Conservation (phyloP, 805 yeast species). For the Ogataea nonfermentans region DNA sequence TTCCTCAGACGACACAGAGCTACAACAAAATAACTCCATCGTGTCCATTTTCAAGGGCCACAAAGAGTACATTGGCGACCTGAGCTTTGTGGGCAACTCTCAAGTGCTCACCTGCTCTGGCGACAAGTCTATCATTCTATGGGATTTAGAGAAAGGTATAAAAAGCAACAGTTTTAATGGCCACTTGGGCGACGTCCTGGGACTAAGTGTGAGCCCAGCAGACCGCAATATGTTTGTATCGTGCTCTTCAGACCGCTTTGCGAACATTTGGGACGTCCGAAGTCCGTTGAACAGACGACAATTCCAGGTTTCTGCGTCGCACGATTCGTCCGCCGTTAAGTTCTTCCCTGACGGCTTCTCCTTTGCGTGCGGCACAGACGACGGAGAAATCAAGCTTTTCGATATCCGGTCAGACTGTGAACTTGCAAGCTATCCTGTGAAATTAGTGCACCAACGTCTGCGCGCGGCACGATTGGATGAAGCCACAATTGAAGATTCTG, state of each 20-base stretch:
- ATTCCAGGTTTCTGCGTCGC: slow-evolving; percentile 49
- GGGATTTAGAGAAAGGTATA: slow-evolving; percentile 72
- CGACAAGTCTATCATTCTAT: slow-evolving; percentile 72
- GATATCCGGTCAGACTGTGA: slow-evolving; percentile 79
- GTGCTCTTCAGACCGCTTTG: slow-evolving; percentile 68
- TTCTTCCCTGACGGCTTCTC: slow-evolving; percentile 71
- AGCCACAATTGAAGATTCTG: slow-evolving; percentile 15
- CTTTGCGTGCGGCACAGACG: slow-evolving; percentile 76
- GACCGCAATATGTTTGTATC: slow-evolving; percentile 46
- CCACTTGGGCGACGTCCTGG: slow-evolving; percentile 70
- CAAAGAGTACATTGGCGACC: slow-evolving; percentile 74
- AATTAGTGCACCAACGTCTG: slow-evolving; percentile 10
- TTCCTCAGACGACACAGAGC: slow-evolving; percentile 6
- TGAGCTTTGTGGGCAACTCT: slow-evolving; percentile 60
- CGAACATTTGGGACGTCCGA: slow-evolving; percentile 65
- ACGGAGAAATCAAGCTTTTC: slow-evolving; percentile 64
- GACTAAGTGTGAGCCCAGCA: slow-evolving; percentile 36
- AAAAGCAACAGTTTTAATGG: slow-evolving; percentile 55
- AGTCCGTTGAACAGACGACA: slow-evolving; percentile 38
- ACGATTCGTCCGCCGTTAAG: slow-evolving; percentile 60
- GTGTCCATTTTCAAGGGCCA: slow-evolving; percentile 72
- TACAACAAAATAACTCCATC: slow-evolving; percentile 25
- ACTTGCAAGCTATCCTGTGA: slow-evolving; percentile 44
- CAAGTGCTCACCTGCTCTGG: slow-evolving; percentile 72
- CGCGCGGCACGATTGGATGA: slow-evolving; percentile 14